Evolutionary conservation across 176 grass and related monocot genomes (phyloP).

Genomic region (Metroxylon sagu): DNA sequence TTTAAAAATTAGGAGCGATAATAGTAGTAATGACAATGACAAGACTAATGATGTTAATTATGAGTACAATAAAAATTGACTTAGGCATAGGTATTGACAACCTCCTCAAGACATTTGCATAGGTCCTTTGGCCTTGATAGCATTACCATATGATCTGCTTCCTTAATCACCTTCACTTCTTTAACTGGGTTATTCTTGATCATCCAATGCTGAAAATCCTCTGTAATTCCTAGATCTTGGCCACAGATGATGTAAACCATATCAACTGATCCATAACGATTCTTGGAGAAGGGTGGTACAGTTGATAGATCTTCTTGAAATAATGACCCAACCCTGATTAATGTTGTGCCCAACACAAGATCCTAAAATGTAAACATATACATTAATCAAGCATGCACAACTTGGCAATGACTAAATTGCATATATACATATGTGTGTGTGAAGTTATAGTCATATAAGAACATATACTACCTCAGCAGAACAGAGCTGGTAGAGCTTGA

Average conservation of each 20-base stretch:
- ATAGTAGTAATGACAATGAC: no score
- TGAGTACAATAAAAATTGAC: no score
- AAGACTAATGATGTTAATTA: no score
- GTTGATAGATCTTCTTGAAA: conserved; percentile 41
- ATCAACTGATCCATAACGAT: conserved; percentile 43
- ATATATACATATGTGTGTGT: no score
- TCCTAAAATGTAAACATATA: conserved; percentile 29
- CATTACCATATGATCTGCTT: conserved; percentile 54
- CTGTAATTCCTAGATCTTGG: conserved; percentile 34
- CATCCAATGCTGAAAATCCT: conserved; percentile 46
- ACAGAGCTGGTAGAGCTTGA: conserved; percentile 30
- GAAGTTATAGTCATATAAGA: no score
- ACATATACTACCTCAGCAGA: conserved; percentile 48
- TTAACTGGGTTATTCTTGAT: conserved; percentile 29
- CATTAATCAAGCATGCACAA: not conserved
- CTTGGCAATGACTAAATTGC: no score
- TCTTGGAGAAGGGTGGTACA: conserved; percentile 24
- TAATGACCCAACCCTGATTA: conserved; percentile 40
- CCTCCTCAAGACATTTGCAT: conserved; percentile 13
- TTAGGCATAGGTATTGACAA: conserved; percentile 25
- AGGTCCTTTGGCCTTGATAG: conserved; percentile 44
- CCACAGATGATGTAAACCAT: conserved; percentile 44
- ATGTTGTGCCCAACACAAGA: conserved; percentile 30
- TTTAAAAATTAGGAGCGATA: no score
- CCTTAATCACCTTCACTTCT: conserved; percentile 42